A percentile compares a stretch with the other conserved stretches of the same genome.
These are phyloP conservation scores for Phytopythium vexans DNA, from an alignment of 352 stramenopile species.

Conservation along the genomic window DNA sequence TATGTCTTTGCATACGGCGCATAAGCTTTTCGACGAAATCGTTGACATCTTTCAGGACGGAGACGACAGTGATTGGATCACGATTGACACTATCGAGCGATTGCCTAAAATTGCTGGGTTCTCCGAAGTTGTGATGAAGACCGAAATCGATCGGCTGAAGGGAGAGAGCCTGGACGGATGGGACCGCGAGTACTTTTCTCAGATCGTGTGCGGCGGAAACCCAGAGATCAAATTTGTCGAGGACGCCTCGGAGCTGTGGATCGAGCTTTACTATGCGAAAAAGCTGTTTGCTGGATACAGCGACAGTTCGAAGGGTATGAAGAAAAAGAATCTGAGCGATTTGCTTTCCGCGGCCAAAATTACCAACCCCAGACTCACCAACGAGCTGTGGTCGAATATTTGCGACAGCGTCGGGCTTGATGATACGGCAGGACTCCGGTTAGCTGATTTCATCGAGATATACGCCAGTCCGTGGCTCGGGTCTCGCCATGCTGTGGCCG, in stretches of 20 bases:
- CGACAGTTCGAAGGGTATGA: conserved; percentile 26
- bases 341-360: conserved; percentile 34
- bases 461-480: conserved; percentile 36
- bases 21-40: conserved; percentile 43
- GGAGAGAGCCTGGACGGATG: conserved; percentile 18
- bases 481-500: conserved; percentile 34
- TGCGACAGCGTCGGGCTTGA: conserved; percentile 35
- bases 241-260: conserved; percentile 36
- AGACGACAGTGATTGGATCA: conserved; percentile 24
- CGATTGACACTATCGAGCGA: conserved; percentile 28
- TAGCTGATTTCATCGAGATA: conserved; percentile 37
- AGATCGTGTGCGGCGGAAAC: conserved; percentile 37
- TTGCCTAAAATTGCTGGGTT: conserved; percentile 34
- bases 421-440: conserved; percentile 25
- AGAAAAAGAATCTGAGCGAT: conserved; percentile 37
- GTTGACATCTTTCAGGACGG: conserved; percentile 38
- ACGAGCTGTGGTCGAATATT: conserved; percentile 34
- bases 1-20: conserved; percentile 38
- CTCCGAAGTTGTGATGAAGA: conserved; percentile 14
- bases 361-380: conserved; percentile 35
- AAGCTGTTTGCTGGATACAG: conserved; percentile 45
- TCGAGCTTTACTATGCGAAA: conserved; percentile 50
- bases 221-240: conserved; percentile 28
- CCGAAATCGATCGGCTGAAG: conserved; percentile 20
- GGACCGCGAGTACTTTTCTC: conserved; percentile 32